These are phyloP conservation scores for Apiotrichum veenhuisii DNA, from an alignment of 1,284 basidiomycete species.

Conservation along the genomic window DNA sequence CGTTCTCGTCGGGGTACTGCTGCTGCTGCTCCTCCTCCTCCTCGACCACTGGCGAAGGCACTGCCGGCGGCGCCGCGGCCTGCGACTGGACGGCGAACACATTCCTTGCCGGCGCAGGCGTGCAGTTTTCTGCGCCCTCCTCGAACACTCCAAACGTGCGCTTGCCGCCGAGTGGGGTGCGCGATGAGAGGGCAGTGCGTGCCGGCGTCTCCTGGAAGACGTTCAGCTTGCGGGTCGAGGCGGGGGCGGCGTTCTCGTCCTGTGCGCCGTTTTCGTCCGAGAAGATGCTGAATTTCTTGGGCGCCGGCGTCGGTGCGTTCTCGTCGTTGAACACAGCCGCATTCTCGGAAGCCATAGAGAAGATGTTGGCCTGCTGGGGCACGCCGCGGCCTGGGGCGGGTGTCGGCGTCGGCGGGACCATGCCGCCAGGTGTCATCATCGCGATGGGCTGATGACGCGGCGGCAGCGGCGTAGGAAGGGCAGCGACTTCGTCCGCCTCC, in stretches of 20 bases:
- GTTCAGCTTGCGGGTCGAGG: conserved; percentile 30
- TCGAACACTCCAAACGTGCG: conserved; percentile 39
- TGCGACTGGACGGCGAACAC: conserved; percentile 11
- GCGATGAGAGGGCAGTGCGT: conserved; percentile 19
- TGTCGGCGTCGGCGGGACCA: conserved; percentile 50
- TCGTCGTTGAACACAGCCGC: conserved; percentile 26
- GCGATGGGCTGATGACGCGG: conserved; percentile 22
- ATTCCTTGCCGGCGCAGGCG: conserved; percentile 11
- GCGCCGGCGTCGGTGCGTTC: conserved; percentile 13
- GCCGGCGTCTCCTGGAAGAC: conserved; percentile 46
- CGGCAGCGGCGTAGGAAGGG: conserved; percentile 43
- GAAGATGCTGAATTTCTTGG: conserved; percentile 31
- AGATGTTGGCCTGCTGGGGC: conserved; percentile 12
- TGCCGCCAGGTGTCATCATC: conserved; percentile 38
- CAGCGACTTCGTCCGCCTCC: conserved; percentile 29
- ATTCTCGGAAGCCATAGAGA: conserved; percentile 5
- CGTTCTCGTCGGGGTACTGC: not conserved
- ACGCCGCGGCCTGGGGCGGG: conserved; percentile 24
- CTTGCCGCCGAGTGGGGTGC: conserved; percentile 28
- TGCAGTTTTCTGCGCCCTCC: conserved; percentile 35
- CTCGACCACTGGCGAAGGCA: conserved; percentile 13
- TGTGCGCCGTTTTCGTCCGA: conserved; percentile 27
- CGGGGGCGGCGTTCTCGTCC: conserved; percentile 40
- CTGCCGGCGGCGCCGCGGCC: too few relatives aligned
- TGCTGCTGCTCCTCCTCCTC: conserved; percentile 5